Percentiles rank a stretch among this genome's conserved stretches.
Evolutionary conservation across 2,329 filamentous ascomycete species (phyloP).

Genomic region (Lithohypha guttulata): DNA sequence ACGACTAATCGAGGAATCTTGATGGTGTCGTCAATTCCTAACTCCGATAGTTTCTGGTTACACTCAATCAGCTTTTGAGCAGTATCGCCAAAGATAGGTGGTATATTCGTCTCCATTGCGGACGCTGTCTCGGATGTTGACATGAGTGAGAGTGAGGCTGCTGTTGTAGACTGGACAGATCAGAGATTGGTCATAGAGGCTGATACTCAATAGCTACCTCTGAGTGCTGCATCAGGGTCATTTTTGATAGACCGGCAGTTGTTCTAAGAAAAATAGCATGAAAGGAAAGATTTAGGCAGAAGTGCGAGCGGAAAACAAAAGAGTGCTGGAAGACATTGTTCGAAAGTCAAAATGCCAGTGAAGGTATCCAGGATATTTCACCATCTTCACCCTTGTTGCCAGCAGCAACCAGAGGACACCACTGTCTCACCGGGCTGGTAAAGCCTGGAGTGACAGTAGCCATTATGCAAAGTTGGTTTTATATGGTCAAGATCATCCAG

Average conservation of each 20-base stretch:
- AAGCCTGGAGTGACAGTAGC: too few species aligned
- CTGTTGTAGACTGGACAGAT: too few species aligned
- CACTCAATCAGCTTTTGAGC: slow-evolving; percentile 6
- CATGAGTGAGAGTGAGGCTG: too few species aligned
- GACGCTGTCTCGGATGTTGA: background rate
- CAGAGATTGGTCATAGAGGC: too few species aligned
- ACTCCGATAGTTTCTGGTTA: slow-evolving; percentile 6
- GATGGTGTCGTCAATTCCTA: slow-evolving; percentile 8
- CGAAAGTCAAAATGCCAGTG: background rate
- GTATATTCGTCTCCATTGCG: background rate
- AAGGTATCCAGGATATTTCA: background rate
- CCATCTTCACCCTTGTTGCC: too few species aligned
- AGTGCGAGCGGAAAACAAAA: background rate
- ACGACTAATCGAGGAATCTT: slow-evolving; percentile 7
- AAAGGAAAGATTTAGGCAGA: background rate
- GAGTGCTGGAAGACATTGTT: background rate
- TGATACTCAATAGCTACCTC: too few species aligned
- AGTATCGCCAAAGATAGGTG: background rate
- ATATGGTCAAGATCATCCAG: too few species aligned
- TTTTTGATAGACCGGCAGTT: too few species aligned
- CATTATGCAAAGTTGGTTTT: too few species aligned
- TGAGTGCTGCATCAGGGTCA: too few species aligned
- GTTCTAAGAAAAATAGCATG: background rate
- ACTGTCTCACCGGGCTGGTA: too few species aligned
- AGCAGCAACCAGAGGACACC: too few species aligned